Evolutionary conservation across 768 basidiomycete genomes (phyloP).

Genomic region (Podaxis rugospora): DNA sequence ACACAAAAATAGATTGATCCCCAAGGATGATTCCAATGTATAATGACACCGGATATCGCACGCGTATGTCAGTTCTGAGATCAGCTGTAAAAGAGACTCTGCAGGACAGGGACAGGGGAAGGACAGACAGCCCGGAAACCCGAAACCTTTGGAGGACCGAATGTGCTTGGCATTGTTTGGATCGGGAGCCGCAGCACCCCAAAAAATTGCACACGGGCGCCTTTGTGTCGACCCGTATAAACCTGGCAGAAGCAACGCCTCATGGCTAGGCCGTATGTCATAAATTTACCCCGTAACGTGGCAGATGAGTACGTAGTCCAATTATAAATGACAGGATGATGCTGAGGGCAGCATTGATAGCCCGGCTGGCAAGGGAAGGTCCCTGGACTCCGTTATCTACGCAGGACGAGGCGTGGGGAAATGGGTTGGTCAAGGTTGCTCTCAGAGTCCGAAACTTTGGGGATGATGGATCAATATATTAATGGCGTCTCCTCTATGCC

Average conservation of each 20-base stretch:
- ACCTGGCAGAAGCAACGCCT: background rate
- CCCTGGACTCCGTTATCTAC: background rate
- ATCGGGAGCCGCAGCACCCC: background rate
- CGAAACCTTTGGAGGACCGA: too few relatives aligned
- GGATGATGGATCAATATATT: conserved; percentile 5
- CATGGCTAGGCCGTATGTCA: background rate
- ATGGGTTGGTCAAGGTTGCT: background rate
- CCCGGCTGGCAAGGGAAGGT: background rate
- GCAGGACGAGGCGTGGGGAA: conserved; percentile 5
- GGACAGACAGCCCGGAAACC: background rate
- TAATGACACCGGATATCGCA: background rate
- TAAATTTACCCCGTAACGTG: background rate
- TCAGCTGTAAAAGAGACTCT: background rate
- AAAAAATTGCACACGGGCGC: background rate
- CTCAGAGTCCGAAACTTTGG: conserved; percentile 5
- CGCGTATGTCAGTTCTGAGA: background rate
- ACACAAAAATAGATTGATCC: background rate
- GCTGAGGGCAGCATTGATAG: background rate
- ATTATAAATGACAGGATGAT: background rate
- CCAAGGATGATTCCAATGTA: background rate
- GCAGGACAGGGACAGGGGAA: background rate
- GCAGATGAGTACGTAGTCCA: background rate
- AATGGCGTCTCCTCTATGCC: background rate
- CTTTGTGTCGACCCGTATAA: background rate
- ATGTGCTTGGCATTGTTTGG: background rate